Base-by-base conservation (phyloP, 805 yeast species). In the Yarrowia porcina region DNA sequence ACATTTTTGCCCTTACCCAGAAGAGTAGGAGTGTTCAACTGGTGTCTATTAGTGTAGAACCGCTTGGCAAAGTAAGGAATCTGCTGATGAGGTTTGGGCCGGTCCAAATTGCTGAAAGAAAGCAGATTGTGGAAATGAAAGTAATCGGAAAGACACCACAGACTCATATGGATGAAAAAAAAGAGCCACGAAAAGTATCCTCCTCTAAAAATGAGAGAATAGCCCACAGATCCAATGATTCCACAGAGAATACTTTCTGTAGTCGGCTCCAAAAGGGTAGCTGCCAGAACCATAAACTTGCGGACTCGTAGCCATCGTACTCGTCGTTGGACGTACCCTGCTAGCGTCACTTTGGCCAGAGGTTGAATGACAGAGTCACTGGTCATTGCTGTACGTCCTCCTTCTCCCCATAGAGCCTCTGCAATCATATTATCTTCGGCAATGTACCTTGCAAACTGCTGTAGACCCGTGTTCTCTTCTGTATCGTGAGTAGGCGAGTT, bases 371-470 rank as follows among this genome's bases (percentile, higher is more conserved):
- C 96, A 50, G 84, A 81, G 71, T 90, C 96, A 1, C 88, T 84
- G 0, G 93, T 86, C 79, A 90, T 78, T 0, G 87, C 91, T 0
- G 96, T 89, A 1, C 89, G 87, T 23, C 88, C 85, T 33, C 79
- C 78, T 23, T 64, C 67, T 56, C 84, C 83, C 96, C 96, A 90
- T 17, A 90, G 71, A 0, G 90, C 89, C 54, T 89, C 90, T 5
- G 89, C 96, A 66, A 90, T 90, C 96, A 90, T 88, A 72, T 90
- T 90, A 72, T 90, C 97, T 71, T 90, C 97, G 6, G 96, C 96
- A 69, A 90, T 90, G 71, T 86, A 91, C 63, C 84, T 77, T 8
- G 96, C 84, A 72, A 91, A 90, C 64, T 84, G 83, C 59, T 84
- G 79, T 44, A 91, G 77, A 0, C 93, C 88, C 5, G 61, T 56